Conservation (phyloP, 306 rosid genomes). For the Aeschynomene evenia region DNA sequence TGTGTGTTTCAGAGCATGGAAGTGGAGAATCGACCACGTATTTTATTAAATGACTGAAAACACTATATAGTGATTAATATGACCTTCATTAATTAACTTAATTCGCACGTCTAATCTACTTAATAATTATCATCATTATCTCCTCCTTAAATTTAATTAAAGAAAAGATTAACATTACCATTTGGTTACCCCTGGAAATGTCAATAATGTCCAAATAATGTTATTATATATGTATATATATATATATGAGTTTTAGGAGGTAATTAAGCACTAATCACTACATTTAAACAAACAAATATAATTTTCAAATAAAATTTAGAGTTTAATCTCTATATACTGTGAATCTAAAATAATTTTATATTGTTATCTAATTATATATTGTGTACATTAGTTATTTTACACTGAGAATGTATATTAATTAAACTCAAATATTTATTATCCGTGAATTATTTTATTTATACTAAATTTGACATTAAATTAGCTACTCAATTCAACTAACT, state of each 20-base stretch:
- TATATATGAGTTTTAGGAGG: neutral
- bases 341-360: too few species aligned
- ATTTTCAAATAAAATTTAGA: too few species aligned
- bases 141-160: neutral
- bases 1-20: slow-evolving; percentile 24
- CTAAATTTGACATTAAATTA: too few species aligned
- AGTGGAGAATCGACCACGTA: slow-evolving; percentile 48
- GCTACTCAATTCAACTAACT: too few species aligned
- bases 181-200: neutral
- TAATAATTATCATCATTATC: neutral
- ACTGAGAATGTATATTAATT: too few species aligned
- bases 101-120: neutral
- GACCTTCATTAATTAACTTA: neutral
- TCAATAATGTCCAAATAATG: neutral
- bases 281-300: too few species aligned
- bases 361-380: too few species aligned
- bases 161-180: neutral
- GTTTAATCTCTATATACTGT: too few species aligned
- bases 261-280: too few species aligned
- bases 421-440: too few species aligned
- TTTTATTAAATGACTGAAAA: slow-evolving; percentile 1
- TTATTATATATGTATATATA: neutral
- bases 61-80: neutral
- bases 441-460: too few species aligned
- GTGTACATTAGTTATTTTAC: too few species aligned